Evolutionary conservation across 768 basidiomycete species (phyloP), one percentile per base, ranked within the genome.

Genomic region (Tylopilus rubrobrunneus): DNA sequence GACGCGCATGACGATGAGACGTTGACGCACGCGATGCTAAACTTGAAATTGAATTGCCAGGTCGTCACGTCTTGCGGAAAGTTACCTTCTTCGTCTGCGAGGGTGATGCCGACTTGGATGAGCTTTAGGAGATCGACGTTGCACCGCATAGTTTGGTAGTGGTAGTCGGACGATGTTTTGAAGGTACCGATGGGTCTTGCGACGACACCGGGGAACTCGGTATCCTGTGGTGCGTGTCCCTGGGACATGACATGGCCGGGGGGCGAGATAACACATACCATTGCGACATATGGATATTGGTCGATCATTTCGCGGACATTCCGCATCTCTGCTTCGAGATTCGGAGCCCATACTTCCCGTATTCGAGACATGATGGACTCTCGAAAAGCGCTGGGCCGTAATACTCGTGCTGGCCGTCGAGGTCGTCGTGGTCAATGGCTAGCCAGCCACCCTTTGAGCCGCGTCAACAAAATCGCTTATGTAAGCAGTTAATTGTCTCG

Each of bases 41-140:
- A 99, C 66, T 81, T 83, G 76, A 99, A 98, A 71, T 99, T 99
- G 76, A 99, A 99, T 71, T 99, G 97, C 97, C 97, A 99, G 49
- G 95, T 97, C 29, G 89, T 89, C 34, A 87, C 82, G 49, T 96
- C 95, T 61, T 85, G 85, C 11, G 95, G 92, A 53, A 86, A 85
- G 66, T 94, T 87, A 5, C 97, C 97, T 31, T 97, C 84, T 68
- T 95, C 93, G 70, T 98, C 93, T 39, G 91, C 87, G 28, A 99
- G 76, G 7, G 97, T 97, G 59, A 99, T 81, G 6, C 97, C 97
- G 56, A 98, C 85, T 74, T 99, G 97, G 48, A 99, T 98, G 73
- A 98, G 90, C 76, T 92, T 93, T 61, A 99, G 80, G 46, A 98
- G 77, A 79, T 99, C 97, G 64, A 98, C 97, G 72, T 99, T 99